Conservation (phyloP, 768 basidiomycete genomes). For the Tylopilus sp. region DNA sequence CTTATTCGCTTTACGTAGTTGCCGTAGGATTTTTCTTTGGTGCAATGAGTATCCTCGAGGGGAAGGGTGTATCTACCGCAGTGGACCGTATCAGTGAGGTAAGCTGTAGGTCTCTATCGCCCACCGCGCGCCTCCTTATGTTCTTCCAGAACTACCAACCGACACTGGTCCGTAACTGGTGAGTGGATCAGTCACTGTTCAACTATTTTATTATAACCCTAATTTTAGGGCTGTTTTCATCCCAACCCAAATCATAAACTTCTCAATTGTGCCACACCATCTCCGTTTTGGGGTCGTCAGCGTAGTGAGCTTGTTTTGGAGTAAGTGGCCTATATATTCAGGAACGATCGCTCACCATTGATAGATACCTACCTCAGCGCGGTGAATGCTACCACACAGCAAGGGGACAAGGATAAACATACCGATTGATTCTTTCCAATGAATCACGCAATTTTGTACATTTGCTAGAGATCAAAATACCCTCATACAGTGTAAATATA, state of each 20-base stretch:
- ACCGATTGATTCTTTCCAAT: constrained; percentile 1
- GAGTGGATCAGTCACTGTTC: constrained; percentile 8
- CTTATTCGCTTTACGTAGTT: constrained; percentile 24
- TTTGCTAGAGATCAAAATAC: constrained; percentile 10
- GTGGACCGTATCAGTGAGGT: constrained; percentile 43
- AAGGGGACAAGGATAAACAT: constrained; percentile 1
- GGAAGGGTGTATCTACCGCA: constrained; percentile 54
- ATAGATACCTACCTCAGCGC: constrained; percentile 63
- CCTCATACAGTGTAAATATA: constrained; percentile 11
- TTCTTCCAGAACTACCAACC: constrained; percentile 60
- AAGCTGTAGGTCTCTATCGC: not conserved
- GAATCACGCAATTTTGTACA: not conserved
- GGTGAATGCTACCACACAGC: constrained; percentile 38
- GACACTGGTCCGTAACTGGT: constrained; percentile 78
- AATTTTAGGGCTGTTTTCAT: constrained; percentile 61
- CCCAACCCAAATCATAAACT: constrained; percentile 79
- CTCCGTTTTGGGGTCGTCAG: constrained; percentile 72
- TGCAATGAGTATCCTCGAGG: constrained; percentile 78
- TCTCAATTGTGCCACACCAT: constrained; percentile 71
- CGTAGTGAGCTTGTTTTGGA: constrained; percentile 80
- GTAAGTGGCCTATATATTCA: constrained; percentile 40
- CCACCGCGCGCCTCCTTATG: not conserved
- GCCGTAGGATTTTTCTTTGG: constrained; percentile 60
- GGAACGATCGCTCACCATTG: not conserved
- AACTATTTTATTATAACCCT: not conserved